These are phyloP conservation scores for Phaffia tasmanica DNA, from an alignment of 768 basidiomycete genomes.

Conservation along the genomic window DNA sequence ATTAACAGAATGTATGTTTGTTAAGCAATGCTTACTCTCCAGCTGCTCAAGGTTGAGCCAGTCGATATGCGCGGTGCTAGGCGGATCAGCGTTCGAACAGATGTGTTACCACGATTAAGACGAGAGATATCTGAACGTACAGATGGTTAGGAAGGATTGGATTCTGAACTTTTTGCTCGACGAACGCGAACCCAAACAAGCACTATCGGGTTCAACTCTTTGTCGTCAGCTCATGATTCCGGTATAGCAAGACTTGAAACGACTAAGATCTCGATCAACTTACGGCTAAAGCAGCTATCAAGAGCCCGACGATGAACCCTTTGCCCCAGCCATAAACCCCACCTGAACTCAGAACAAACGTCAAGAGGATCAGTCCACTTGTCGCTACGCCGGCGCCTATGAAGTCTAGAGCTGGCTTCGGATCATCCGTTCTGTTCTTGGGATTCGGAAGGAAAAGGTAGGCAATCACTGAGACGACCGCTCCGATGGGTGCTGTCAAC, in stretches of 20 bases:
- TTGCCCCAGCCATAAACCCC: slow-evolving; percentile 25
- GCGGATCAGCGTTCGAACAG: too few relatives aligned
- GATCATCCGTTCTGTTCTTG: slow-evolving; percentile 5
- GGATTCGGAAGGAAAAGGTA: slow-evolving; percentile 19
- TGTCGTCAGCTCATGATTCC: too few relatives aligned
- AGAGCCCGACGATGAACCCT: slow-evolving; percentile 21
- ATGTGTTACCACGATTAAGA: too few relatives aligned
- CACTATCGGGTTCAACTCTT: too few relatives aligned
- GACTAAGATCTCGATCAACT: too few relatives aligned
- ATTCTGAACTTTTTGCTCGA: slow-evolving; percentile 28
- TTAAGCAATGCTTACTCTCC: neutral
- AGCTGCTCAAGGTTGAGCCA: too few relatives aligned
- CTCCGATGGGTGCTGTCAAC: slow-evolving; percentile 11
- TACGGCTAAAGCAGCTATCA: slow-evolving; percentile 21
- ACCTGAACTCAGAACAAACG: slow-evolving; percentile 21
- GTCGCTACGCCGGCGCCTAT: slow-evolving; percentile 26
- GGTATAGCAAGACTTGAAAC: too few relatives aligned
- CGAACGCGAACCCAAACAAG: slow-evolving; percentile 22
- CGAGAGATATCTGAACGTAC: slow-evolving; percentile 13
- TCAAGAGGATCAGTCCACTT: slow-evolving; percentile 23
- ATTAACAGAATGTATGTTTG: neutral
- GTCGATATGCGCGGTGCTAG: too few relatives aligned
- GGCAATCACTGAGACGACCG: slow-evolving; percentile 8
- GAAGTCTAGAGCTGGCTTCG: slow-evolving; percentile 26
- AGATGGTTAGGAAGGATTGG: slow-evolving; percentile 26